Conservation (phyloP, 306 rosid genomes). For the barrel medic (Medicago truncatula) region DNA sequence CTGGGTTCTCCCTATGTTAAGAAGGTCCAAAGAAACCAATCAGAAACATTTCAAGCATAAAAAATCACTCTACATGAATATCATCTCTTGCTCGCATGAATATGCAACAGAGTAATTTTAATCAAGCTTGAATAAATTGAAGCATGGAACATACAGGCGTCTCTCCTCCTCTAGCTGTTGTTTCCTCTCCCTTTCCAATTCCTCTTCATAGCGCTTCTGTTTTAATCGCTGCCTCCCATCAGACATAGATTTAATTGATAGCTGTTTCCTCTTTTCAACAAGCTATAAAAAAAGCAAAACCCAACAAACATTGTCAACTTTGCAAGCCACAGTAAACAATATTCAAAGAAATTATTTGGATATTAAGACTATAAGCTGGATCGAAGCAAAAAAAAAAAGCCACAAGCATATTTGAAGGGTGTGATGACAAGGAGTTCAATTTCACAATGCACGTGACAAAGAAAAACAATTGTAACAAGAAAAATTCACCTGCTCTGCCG, state of each 20-base stretch:
- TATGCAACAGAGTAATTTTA: conserved; percentile 1
- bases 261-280: conserved; percentile 77
- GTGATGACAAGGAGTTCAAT: conserved; percentile 35
- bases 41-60: conserved; percentile 33
- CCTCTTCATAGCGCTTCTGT: conserved; percentile 84
- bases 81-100: conserved; percentile 22
- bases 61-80: conserved; percentile 18
- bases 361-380: neutral
- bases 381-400: no score
- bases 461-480: conserved; percentile 24
- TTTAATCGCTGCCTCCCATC: conserved; percentile 90
- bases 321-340: conserved; percentile 9
- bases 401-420: neutral
- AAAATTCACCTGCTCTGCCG: conserved; percentile 82
- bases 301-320: conserved; percentile 26
- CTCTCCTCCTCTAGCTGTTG: conserved; percentile 80
- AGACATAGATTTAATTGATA: conserved; percentile 86
- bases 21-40: conserved; percentile 1
- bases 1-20: conserved; percentile 77
- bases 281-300: conserved; percentile 58
- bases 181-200: conserved; percentile 74
- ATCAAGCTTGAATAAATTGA: conserved; percentile 19
- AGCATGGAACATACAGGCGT: conserved; percentile 64
- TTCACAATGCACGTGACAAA: conserved; percentile 34
- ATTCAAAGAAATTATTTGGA: neutral